Base-by-base conservation (phyloP, 2,329 filamentous ascomycete species). In the Diaporthe helianthi region DNA sequence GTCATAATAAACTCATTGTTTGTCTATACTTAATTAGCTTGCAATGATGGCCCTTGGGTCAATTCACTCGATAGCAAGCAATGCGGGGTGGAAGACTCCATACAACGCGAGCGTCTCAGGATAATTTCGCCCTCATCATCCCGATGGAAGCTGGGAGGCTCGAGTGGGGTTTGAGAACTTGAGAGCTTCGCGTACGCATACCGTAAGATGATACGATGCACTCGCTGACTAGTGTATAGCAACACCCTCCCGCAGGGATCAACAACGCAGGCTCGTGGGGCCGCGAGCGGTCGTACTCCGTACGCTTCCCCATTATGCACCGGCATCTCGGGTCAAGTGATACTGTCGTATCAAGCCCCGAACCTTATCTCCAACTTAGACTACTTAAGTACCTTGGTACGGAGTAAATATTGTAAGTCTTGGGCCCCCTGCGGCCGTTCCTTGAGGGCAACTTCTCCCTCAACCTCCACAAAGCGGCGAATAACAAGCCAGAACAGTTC, bases 251-350 rank as follows among this genome's bases (percentile, higher is more conserved):
- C 44, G 44, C 58, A 63, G 58, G 58, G 58, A 49, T 49, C 58
- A 36, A 33, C 44, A 33, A 2, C 44, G 49, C n/a, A 36, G 58
- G 58, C 58, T 63, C 58, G 44, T 63, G 58, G 58, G 58, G 58
- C 58, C 44, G n/a, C n/a, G n/a, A n/a, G n/a, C n/a, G 41, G n/a
- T 63, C 8, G 29, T 24, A 49, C 58, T 19, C 44, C 8, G 29
- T 24, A 49, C 58, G 29, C 44, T 63, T 49, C 44, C 44, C 58
- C 58, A 49, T 47, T 49, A 29, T 49, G 58, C 58, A 63, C 58
- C 58, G 24, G 58, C 58, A 63, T 36, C 58, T 63, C 58, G 58
- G 58, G 58, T 63, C 58, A 63, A 63, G 58, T 63, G 58, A 63
- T 24, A 63, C 29, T 63, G 58, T 63, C 58, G 58, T 63, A 63